Evolutionary conservation across 441 rosid species (phyloP), one percentile per base, ranked within the genome.

Genomic region (Manihot esculenta): DNA sequence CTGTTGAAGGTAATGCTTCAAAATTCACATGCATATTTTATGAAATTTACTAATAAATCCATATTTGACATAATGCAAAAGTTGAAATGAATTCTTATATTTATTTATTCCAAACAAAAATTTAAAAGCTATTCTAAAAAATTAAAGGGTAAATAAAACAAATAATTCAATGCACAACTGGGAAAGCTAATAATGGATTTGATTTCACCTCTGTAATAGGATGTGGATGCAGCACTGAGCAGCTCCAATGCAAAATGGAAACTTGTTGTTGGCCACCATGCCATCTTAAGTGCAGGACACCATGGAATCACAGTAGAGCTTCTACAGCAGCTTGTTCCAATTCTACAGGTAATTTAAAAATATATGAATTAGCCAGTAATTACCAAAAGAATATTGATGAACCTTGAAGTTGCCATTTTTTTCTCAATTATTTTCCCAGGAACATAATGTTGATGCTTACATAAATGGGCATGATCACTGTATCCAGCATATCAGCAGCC

Each of bases 391-490:
- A 38, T 13, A n/a, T n/a, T n/a, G n/a, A n/a, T n/a, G 8, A 0
- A 11, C 1, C 7, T 7, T 15, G 21, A 2, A 33, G 3, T 17
- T 55, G 4, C 8, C 4, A 23, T 62, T 35, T 35, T 35, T 35
- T 61, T 38, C 1, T 3, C 48, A 2, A 30, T 21, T 17, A 4
- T n/a, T 17, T 41, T 62, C 18, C n/a, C 48, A 79, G 83, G 68
- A 57, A 15, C 63, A 77, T 48, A 60, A 74, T 45, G 78, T 79
- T 67, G 85, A 86, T 73, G 56, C 79, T 42, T 86, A 86, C 66
- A 70, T 86, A 48, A 86, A 86, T 53, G 89, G 89, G 35, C 89
- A 86, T 66, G 89, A 86, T 64, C 89, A 84, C 69, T 82, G 88
- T 76, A 21, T 86, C 5, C 27, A 53, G 53, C 74, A 53, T 13